phyloP scores from a whole-genome alignment of 2,329 filamentous ascomycete genomes.

The Aspergillus viridinutans region DNA sequence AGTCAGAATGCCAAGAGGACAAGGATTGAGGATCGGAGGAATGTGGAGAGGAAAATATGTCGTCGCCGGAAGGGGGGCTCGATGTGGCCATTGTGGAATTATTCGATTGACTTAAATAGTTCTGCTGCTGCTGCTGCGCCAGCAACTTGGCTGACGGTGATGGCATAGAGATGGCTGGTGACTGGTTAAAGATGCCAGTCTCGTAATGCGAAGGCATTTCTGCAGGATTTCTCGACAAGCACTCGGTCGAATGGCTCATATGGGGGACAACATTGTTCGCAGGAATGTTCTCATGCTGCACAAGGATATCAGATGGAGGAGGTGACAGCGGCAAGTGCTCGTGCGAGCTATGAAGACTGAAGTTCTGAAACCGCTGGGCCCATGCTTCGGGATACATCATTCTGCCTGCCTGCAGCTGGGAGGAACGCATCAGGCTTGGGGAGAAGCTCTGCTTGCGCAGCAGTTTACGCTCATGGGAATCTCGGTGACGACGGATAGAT shows the following conservation, averaged over 20 bases:
- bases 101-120: conserved; percentile 28
- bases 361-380: conserved; percentile 52
- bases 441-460: conserved; percentile 43
- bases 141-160: conserved; percentile 27
- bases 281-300: conserved; percentile 36
- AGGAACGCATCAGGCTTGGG: conserved; percentile 54
- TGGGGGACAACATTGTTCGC: conserved; percentile 24
- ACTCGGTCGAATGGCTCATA: conserved; percentile 37
- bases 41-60: conserved; percentile 37
- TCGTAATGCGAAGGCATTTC: conserved; percentile 33
- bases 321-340: conserved; percentile 43
- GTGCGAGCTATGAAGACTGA: conserved; percentile 46
- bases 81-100: conserved; percentile 28
- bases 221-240: conserved; percentile 19
- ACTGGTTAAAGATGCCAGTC: conserved; percentile 29
- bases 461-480: conserved; percentile 37
- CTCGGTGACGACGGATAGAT: conserved; percentile 36
- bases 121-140: conserved; percentile 29
- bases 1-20: conserved; percentile 40
- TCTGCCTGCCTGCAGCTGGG: conserved; percentile 42
- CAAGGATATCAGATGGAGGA: conserved; percentile 42
- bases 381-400: conserved; percentile 46
- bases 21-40: conserved; percentile 37
- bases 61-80: conserved; percentile 35
- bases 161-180: conserved; percentile 31